Conservation (phyloP, 306 rosid genomes). For the Vigna trinervia region DNA sequence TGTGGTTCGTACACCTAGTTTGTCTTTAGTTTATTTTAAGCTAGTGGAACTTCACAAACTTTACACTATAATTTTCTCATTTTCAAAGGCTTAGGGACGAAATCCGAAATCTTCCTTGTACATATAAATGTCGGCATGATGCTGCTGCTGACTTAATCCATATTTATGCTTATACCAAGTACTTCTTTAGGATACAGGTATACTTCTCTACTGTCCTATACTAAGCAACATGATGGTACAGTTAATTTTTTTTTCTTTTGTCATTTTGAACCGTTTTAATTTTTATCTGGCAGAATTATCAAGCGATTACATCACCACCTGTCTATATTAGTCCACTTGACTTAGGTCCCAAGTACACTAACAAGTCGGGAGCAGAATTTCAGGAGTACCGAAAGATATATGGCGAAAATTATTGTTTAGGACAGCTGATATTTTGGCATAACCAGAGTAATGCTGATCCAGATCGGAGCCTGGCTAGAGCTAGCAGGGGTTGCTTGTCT, state of each 20-base stretch:
- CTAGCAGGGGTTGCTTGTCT: slow-evolving; percentile 86
- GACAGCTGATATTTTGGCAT: slow-evolving; percentile 97
- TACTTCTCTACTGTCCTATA: slow-evolving; percentile 31
- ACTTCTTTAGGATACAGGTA: slow-evolving; percentile 93
- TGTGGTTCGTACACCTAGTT: slow-evolving; percentile 27
- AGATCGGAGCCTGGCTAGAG: slow-evolving; percentile 72
- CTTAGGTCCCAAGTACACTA: slow-evolving; percentile 90
- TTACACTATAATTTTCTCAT: slow-evolving; percentile 27
- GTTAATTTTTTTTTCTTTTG: slow-evolving; percentile 1
- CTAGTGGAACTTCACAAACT: slow-evolving; percentile 19
- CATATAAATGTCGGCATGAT: slow-evolving; percentile 96
- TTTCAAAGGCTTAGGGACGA: slow-evolving; percentile 92
- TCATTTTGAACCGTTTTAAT: slow-evolving; percentile 16
- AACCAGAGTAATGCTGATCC: slow-evolving; percentile 88
- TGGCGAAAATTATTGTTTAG: slow-evolving; percentile 92
- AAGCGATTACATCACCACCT: slow-evolving; percentile 88
- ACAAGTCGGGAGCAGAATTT: slow-evolving; percentile 78
- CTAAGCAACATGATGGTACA: not conserved
- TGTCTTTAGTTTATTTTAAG: slow-evolving; percentile 26
- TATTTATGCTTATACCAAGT: slow-evolving; percentile 84
- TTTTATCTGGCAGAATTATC: slow-evolving; percentile 69
- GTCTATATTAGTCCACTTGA: slow-evolving; percentile 98
- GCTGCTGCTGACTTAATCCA: slow-evolving; percentile 99
- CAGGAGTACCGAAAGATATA: slow-evolving; percentile 89
- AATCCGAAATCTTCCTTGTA: slow-evolving; percentile 85